A percentile compares a stretch with the other conserved stretches of the same genome.
Conservation (phyloP, 495 filamentous ascomycete species). For the Articulospora tetracladia region DNA sequence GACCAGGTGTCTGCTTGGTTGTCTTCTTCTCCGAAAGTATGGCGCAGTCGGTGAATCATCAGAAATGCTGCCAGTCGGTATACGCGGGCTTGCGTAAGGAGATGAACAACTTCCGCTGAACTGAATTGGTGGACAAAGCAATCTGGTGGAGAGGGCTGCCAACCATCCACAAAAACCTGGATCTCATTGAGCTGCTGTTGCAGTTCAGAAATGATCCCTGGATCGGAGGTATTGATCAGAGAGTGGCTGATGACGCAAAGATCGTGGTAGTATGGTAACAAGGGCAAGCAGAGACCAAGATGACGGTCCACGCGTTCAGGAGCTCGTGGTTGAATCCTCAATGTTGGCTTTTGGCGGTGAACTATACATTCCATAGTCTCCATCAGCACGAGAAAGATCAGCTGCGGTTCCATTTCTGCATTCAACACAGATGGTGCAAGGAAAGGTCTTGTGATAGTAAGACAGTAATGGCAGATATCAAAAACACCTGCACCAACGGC, state of each 20-base stretch:
- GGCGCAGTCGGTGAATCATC: conserved; percentile 23
- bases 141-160: conserved; percentile 18
- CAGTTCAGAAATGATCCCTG: not conserved
- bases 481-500: conserved; percentile 18
- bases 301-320: conserved; percentile 17
- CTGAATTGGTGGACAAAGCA: conserved; percentile 16
- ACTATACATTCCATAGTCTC: conserved; percentile 22
- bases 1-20: conserved; percentile 22
- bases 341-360: conserved; percentile 16
- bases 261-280: conserved; percentile 25
- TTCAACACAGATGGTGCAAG: conserved; percentile 1
- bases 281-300: conserved; percentile 21
- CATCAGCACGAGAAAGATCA: conserved; percentile 18
- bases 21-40: conserved; percentile 23
- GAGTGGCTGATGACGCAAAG: conserved; percentile 23
- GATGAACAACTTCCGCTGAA: conserved; percentile 20
- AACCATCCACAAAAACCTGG: conserved; percentile 8
- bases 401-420: conserved; percentile 7
- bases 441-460: conserved; percentile 19
- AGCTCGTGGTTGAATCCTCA: conserved; percentile 17
- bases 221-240: not conserved
- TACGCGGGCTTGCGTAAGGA: conserved; percentile 22
- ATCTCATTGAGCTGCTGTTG: conserved; percentile 15
- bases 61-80: conserved; percentile 21
- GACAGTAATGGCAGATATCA: conserved; percentile 21